Conservation (phyloP, 495 filamentous ascomycete species). For the Penicillium argentinense region DNA sequence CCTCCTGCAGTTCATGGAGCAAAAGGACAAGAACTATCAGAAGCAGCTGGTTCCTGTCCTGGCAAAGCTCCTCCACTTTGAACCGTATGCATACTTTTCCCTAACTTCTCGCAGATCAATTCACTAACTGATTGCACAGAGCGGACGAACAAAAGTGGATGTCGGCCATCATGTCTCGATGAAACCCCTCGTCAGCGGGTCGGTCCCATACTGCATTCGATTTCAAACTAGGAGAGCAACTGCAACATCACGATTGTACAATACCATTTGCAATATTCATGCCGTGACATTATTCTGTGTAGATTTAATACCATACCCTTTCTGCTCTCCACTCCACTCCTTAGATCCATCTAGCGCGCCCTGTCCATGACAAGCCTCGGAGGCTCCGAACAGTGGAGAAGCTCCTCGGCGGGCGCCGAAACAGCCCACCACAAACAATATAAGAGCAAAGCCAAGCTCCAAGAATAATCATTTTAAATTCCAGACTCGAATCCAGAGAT, state of each 20-base stretch:
- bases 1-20: conserved; percentile 89
- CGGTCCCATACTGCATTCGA: no score
- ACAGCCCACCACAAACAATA: background rate
- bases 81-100: conserved; percentile 59
- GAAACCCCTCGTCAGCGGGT: no score
- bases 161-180: conserved; percentile 65
- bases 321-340: background rate
- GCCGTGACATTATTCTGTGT: conserved; percentile 4
- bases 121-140: conserved; percentile 43
- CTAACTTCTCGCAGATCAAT: background rate
- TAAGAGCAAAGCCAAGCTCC: no score
- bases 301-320: conserved; percentile 1
- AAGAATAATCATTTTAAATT: no score
- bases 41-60: conserved; percentile 89
- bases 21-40: conserved; percentile 87
- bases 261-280: no score
- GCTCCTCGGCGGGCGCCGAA: background rate
- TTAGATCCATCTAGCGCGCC: background rate
- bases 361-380: background rate
- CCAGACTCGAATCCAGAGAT: no score
- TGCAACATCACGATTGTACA: no score
- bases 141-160: conserved; percentile 89
- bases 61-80: conserved; percentile 87
- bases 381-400: background rate
- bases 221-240: no score